These are phyloP conservation scores for Brassica cretica DNA, from an alignment of 345 rosid genomes.

Conservation along the genomic window DNA sequence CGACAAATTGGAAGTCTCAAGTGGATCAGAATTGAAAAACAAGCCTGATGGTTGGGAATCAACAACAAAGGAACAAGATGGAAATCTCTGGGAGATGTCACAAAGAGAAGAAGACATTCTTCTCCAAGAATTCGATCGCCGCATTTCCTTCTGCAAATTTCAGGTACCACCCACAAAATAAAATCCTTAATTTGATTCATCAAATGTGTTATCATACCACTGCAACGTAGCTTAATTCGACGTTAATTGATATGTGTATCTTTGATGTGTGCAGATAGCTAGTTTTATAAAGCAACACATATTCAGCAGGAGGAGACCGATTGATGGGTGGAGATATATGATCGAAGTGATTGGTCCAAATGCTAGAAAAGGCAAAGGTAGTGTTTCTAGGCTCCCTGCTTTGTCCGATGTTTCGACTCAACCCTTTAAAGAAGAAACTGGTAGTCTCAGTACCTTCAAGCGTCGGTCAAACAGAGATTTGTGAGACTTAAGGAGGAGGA, in stretches of 20 bases:
- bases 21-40: slow-evolving; percentile 67
- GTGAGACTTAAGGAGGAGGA: not conserved
- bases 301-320: slow-evolving; percentile 93
- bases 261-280: slow-evolving; percentile 67
- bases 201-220: not conserved
- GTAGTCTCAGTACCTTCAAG: slow-evolving; percentile 40
- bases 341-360: slow-evolving; percentile 96
- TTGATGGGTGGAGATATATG: slow-evolving; percentile 97
- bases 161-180: slow-evolving; percentile 45
- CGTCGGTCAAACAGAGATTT: slow-evolving; percentile 43
- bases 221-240: too few relatives aligned
- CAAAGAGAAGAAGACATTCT: slow-evolving; percentile 97
- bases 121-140: slow-evolving; percentile 90
- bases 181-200: not conserved
- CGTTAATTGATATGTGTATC: not conserved
- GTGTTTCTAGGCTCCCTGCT: slow-evolving; percentile 80
- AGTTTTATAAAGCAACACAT: slow-evolving; percentile 93
- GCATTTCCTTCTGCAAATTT: slow-evolving; percentile 83
- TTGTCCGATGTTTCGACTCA: slow-evolving; percentile 78
- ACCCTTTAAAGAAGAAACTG: slow-evolving; percentile 76
- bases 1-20: slow-evolving; percentile 53
- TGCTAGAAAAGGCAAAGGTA: slow-evolving; percentile 93
- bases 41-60: slow-evolving; percentile 99
- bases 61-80: slow-evolving; percentile 74
- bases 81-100: slow-evolving; percentile 93